phyloP scores from a whole-genome alignment of 2,329 filamentous ascomycete species.

The Thelonectria blattea region DNA sequence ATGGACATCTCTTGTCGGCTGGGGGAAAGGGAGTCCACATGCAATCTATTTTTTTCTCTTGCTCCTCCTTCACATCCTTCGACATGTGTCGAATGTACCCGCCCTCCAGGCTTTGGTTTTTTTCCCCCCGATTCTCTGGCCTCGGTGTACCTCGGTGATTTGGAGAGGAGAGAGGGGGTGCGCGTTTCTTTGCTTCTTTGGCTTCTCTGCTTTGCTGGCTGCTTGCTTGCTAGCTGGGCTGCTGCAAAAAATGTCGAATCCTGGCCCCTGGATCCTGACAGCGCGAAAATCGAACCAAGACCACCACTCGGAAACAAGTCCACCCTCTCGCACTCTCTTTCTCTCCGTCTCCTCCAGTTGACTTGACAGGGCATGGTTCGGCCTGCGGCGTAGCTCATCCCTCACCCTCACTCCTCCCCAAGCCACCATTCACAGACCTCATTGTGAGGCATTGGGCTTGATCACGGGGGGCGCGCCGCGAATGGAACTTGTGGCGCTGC shows the following conservation, averaged over 20 bases:
- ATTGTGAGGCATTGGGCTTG: slow-evolving; percentile 2
- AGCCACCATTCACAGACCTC: slow-evolving; percentile 6
- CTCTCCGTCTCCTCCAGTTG: neutral
- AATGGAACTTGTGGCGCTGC: slow-evolving; percentile 12
- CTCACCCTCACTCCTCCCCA: neutral
- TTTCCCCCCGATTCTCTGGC: slow-evolving; percentile 7
- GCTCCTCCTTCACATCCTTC: neutral
- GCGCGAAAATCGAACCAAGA: neutral
- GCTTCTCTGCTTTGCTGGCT: neutral
- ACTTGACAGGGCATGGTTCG: neutral
- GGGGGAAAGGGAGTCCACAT: neutral
- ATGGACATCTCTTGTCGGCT: neutral
- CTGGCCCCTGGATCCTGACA: slow-evolving; percentile 8
- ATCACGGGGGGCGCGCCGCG: slow-evolving; percentile 4
- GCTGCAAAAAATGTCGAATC: neutral
- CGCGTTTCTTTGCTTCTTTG: neutral
- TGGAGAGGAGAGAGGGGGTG: neutral
- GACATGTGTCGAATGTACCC: neutral
- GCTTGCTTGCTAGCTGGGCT: too few species aligned
- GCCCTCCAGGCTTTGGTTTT: neutral
- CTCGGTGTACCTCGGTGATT: slow-evolving; percentile 14
- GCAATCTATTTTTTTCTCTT: neutral
- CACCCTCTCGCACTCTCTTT: too few species aligned
- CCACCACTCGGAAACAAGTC: neutral
- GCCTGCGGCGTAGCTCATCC: slow-evolving; percentile 8